Evolutionary conservation across 2,329 filamentous ascomycete species (phyloP).

Genomic region (Davidsoniella eucalypti): DNA sequence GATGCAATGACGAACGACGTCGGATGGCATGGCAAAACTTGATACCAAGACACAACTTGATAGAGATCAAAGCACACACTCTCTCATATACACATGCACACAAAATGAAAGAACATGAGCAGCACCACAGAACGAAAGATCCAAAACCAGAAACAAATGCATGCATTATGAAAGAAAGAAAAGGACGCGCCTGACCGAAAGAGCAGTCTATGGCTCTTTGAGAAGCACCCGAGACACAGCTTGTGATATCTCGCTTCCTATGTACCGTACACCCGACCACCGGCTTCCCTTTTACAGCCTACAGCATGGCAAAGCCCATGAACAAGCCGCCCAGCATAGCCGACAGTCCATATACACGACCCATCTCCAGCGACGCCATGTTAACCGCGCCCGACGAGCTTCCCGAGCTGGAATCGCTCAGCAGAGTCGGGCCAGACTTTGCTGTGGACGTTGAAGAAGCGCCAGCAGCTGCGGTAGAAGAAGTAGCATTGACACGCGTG

Average conservation of each 20-base stretch:
- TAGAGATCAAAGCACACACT: background rate
- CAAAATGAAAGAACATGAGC: no score
- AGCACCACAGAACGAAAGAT: background rate
- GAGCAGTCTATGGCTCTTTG: background rate
- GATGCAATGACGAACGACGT: no score
- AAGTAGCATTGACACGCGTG: slow-evolving; percentile 37
- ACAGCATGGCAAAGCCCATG: slow-evolving; percentile 26
- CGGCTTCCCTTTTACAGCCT: slow-evolving; percentile 6
- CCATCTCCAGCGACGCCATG: slow-evolving; percentile 19
- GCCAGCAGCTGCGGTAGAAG: slow-evolving; percentile 24
- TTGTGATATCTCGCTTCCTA: background rate
- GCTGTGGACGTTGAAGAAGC: slow-evolving; percentile 16
- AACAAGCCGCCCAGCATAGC: slow-evolving; percentile 24
- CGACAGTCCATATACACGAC: slow-evolving; percentile 23
- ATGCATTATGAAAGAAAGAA: background rate
- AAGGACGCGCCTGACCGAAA: background rate
- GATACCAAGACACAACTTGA: no score
- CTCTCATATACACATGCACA: no score
- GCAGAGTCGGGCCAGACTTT: slow-evolving; percentile 2
- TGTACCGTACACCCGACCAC: background rate
- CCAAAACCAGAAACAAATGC: background rate
- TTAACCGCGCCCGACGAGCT: slow-evolving; percentile 2
- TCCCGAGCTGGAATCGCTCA: slow-evolving; percentile 12
- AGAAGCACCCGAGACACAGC: background rate
- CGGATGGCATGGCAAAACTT: no score